These are phyloP conservation scores for Phoma sp. DNA, from an alignment of 2,329 filamentous ascomycete genomes.

Conservation along the genomic window DNA sequence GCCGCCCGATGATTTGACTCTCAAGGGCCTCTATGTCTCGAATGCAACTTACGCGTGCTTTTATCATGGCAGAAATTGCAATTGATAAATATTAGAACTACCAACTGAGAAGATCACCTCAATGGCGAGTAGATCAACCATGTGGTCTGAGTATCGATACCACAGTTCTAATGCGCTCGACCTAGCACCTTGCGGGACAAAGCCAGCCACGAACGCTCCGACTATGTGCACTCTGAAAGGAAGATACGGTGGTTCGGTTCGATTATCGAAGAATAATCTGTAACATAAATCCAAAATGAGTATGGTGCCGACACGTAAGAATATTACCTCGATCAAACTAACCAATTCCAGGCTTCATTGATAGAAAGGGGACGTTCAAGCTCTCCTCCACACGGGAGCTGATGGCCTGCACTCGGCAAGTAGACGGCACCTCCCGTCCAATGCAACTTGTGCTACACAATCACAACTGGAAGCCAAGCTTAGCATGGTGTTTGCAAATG, in stretches of 20 bases:
- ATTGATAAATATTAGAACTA: neutral
- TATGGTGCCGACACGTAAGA: no score
- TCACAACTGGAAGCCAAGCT: neutral
- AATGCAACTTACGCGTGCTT: neutral
- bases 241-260: no score
- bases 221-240: no score
- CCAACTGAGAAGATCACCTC: neutral
- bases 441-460: no score
- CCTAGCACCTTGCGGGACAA: no score
- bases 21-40: neutral
- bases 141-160: neutral
- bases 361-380: no score
- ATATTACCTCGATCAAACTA: no score
- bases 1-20: neutral
- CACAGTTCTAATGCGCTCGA: neutral
- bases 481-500: neutral
- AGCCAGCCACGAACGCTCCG: no score
- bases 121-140: neutral
- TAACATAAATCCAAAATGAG: no score
- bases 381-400: no score
- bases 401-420: neutral
- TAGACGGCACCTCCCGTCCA: neutral
- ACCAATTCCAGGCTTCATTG: no score
- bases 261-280: no score
- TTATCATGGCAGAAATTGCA: neutral